Base-by-base conservation (phyloP, 164 flowering plant genomes). In the Cinnamomum chago region DNA sequence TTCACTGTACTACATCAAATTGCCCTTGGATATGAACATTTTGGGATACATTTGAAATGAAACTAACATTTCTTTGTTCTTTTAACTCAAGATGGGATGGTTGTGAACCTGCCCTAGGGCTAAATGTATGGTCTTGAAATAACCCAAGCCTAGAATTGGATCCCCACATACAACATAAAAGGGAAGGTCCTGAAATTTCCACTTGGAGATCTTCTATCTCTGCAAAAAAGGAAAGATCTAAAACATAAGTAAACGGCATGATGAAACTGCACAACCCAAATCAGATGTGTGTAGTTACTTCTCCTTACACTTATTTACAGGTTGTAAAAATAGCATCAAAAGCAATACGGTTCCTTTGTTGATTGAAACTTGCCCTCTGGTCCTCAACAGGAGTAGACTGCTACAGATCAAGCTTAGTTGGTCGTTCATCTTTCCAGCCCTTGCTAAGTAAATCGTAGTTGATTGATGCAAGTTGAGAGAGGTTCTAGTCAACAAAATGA, bases 391-490 rank as follows among this genome's bases (percentile, higher is more conserved):
- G 35, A 50, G 9, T 3, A 2, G 10, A 28, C 15, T 18, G 70
- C 72, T 82, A 85, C 24, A 79, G 65, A 76, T 80, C 80, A 47
- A 83, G 82, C 75, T 87, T 88, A 50, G 81, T 14, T 15, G 89
- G 82, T 2, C 83, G 82, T 71, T 90, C 97, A 58, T 93, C 99
- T 80, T 90, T 93, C 86, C 79, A 90, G 50, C 97, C 97, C 84
- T 93, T 95, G 18, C 86, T 83, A 58, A 93, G 97, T 83, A 95
- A 76, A 81, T 95, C 99, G 74, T 90, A 92, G 82, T 95, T 95
- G 85, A 95, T 95, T 24, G 97, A 90, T 25, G 96, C 99, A 72
- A 95, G 96, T 86, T 95, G 97, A 18, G 99, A 95, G 55, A 95
- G 90, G 86, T 95, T 95, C 99, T 95, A 86, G 47, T 11, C 23